These are phyloP conservation scores for Aspergillus ellipticus DNA, from an alignment of 495 filamentous ascomycete genomes.

Conservation along the genomic window DNA sequence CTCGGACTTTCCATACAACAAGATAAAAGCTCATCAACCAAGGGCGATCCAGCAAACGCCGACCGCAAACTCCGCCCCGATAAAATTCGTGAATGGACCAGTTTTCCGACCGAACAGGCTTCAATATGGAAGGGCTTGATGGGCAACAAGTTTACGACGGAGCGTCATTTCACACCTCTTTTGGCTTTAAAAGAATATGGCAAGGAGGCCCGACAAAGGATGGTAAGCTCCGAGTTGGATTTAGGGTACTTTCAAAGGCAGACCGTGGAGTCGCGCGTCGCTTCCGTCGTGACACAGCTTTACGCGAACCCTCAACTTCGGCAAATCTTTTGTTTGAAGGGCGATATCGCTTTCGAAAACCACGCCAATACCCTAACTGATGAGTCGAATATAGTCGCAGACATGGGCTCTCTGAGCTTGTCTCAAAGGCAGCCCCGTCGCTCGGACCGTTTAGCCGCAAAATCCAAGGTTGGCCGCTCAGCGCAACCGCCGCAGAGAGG, in stretches of 20 bases:
- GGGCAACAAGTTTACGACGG: slow-evolving; percentile 3
- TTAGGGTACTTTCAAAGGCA: slow-evolving; percentile 8
- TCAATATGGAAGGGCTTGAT: slow-evolving; percentile 12
- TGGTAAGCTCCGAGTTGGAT: slow-evolving; percentile 11
- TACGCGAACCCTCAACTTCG: slow-evolving; percentile 5
- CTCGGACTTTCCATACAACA: slow-evolving; percentile 4
- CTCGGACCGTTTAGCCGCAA: slow-evolving; percentile 3
- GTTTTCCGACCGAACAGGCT: slow-evolving; percentile 7
- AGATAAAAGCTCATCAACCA: slow-evolving; percentile 10
- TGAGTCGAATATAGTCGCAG: slow-evolving; percentile 3
- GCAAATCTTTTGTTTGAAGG: slow-evolving; percentile 16
- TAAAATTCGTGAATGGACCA: slow-evolving; percentile 10
- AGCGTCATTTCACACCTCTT: slow-evolving; percentile 12
- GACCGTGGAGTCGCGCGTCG: slow-evolving; percentile 8
- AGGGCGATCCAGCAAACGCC: slow-evolving; percentile 14
- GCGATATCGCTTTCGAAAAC: slow-evolving; percentile 22
- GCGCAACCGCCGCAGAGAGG: background rate
- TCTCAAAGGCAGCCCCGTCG: slow-evolving; percentile 3
- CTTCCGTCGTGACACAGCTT: slow-evolving; percentile 8
- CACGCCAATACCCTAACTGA: slow-evolving; percentile 26
- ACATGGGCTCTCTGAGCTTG: slow-evolving; percentile 7
- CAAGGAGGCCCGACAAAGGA: slow-evolving; percentile 5
- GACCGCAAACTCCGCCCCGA: slow-evolving; percentile 6
- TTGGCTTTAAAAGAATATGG: slow-evolving; percentile 9
- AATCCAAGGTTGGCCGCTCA: background rate